phyloP scores from a whole-genome alignment of 495 filamentous ascomycete species.

The Pyrenula aspistea region DNA sequence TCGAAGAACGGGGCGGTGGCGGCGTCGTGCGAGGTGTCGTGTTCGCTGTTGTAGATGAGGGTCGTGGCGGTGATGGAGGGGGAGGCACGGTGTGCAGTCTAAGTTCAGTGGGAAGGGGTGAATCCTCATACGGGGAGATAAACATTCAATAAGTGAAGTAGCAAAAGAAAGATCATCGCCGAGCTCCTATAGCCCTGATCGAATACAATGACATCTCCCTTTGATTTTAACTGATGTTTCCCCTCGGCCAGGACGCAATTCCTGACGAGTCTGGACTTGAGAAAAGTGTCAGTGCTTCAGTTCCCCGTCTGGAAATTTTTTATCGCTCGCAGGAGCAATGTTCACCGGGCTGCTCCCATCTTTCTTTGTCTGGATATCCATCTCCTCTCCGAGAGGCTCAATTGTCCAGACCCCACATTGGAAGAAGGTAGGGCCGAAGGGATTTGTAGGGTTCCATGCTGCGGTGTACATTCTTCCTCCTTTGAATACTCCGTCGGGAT shows the following conservation, averaged over 20 bases:
- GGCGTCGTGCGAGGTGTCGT: constrained; percentile 35
- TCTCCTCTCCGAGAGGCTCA: not conserved
- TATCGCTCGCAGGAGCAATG: not conserved
- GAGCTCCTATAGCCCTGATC: no score
- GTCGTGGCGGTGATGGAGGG: constrained; percentile 24
- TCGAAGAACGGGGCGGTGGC: constrained; percentile 31
- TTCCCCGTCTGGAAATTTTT: not conserved
- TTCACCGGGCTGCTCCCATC: not conserved
- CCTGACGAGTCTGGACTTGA: no score
- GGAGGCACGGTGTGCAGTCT: constrained; percentile 18
- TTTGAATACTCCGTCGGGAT: not conserved
- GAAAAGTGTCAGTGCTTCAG: not conserved
- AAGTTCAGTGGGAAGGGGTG: constrained; percentile 34
- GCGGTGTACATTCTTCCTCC: not conserved
- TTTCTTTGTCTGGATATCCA: not conserved
- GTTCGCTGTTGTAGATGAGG: constrained; percentile 35
- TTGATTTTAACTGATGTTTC: no score
- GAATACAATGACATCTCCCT: no score
- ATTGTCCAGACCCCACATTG: not conserved
- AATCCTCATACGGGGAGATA: no score
- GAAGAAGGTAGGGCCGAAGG: not conserved
- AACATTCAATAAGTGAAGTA: no score
- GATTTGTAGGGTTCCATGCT: not conserved
- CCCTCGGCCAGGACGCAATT: no score
- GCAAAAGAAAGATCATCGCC: no score